phyloP scores from a whole-genome alignment of 1,139 yeast genomes.

The Hansenula sp. region DNA sequence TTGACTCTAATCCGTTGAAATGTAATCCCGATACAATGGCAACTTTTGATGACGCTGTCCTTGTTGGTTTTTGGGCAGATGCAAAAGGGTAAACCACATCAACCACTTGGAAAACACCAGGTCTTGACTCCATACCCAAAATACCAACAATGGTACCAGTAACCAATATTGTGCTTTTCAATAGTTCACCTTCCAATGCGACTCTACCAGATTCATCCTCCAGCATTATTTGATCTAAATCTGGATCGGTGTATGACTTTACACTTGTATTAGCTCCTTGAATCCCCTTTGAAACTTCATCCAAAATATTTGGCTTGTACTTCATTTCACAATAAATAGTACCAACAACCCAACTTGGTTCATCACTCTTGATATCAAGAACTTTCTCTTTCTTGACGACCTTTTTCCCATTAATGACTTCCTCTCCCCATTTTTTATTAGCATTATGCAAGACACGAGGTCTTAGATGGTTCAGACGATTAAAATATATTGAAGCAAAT shows the following conservation, averaged over 20 bases:
- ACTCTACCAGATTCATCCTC: conserved; percentile 96
- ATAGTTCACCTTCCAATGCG: conserved; percentile 60
- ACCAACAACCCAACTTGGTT: conserved; percentile 87
- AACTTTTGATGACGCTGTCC: conserved; percentile 30
- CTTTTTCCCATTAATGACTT: conserved; percentile 36
- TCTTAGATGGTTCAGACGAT: conserved; percentile 53
- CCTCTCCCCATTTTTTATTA: conserved; percentile 46
- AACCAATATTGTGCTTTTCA: conserved; percentile 51
- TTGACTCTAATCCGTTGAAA: conserved; percentile 39
- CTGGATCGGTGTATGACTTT: conserved; percentile 48
- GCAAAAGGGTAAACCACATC: conserved; percentile 72
- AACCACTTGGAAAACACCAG: conserved; percentile 82
- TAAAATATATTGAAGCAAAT: conserved; percentile 69
- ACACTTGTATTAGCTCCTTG: conserved; percentile 37
- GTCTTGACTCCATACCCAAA: conserved; percentile 78
- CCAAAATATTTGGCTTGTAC: conserved; percentile 77
- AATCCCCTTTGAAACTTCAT: conserved; percentile 60
- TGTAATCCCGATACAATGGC: conserved; percentile 77
- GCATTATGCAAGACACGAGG: conserved; percentile 51
- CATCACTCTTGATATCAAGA: conserved; percentile 66
- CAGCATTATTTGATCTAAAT: conserved; percentile 60
- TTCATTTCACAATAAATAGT: conserved; percentile 83
- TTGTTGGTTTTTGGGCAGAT: conserved; percentile 48
- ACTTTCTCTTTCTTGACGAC: conserved; percentile 54
- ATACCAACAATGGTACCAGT: conserved; percentile 88